Base-by-base conservation (phyloP, 2,329 filamentous ascomycete species). In the Fusarium mexicanum region DNA sequence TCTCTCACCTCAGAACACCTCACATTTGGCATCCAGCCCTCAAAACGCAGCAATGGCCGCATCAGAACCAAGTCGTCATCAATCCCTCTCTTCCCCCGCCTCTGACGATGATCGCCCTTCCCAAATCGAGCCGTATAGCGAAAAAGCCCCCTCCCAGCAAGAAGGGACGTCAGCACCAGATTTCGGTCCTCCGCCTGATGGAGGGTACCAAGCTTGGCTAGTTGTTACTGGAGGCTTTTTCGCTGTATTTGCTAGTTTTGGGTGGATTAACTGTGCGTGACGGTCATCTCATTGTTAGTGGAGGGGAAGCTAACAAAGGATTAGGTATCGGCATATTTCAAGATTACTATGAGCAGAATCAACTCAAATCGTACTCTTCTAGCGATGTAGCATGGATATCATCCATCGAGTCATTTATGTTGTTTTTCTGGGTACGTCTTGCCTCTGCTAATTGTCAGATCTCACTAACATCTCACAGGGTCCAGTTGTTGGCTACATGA, bases 401-500 rank as follows among this genome's bases (percentile, higher is more conserved):
- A 1, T 69, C 67, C 0, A 51, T 69, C 1, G 67, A 69, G 9
- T 69, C 67, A 17, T 69, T 69, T 0, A 69, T 69, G 65, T 11
- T 69, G 8, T 69, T 69, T 14, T 69, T 69, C 51, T 69, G 67
- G 57, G 66, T 68, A n/a, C 2, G 63, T 24, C 2, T 6, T 12
- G 7, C 11, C 2, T 8, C 4, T 16, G 10, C 6, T 2, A 0
- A 2, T 1, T 9, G 1, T 29, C 14, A 1, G 13, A 2, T 13
- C 11, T 16, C 2, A 35, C 10, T 12, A 17, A 26, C 8, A 3
- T 1, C 4, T 3, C 0, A 17, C 1, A 87, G 71, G 90, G 91
- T 0, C 90, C 90, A 1, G 75, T 93, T 13, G 86, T 91, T 20
- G 92, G 92, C 2, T 86, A 85, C 35, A 70, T 91, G 3, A 92